Conservation (phyloP, 495 filamentous ascomycete species). For the Alectoria sarmentosa region DNA sequence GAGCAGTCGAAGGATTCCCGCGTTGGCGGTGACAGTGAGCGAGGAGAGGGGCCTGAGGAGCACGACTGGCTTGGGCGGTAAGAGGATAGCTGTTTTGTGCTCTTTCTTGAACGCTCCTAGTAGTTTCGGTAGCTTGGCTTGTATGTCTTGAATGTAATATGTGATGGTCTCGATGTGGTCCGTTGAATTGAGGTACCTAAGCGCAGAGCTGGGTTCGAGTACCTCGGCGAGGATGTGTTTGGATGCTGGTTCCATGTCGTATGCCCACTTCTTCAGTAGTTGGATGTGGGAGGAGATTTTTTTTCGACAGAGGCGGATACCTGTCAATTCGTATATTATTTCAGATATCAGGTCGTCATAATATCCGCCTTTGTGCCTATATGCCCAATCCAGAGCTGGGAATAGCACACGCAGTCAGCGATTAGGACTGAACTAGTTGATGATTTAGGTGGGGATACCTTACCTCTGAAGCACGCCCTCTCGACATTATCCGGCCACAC, state of each 20-base stretch:
- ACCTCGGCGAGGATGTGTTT: background rate
- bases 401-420: too few relatives aligned
- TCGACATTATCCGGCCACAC: background rate
- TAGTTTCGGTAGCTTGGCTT: background rate
- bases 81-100: background rate
- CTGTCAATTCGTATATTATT: background rate
- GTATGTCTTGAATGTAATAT: background rate
- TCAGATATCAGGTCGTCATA: background rate
- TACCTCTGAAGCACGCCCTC: background rate
- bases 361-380: background rate
- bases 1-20: background rate
- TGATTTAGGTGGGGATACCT: background rate
- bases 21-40: background rate
- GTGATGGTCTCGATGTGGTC: background rate
- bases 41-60: background rate
- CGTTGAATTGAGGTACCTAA: background rate
- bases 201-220: background rate
- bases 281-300: background rate
- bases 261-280: background rate
- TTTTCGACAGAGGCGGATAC: background rate
- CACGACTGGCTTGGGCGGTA: background rate
- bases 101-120: background rate
- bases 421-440: background rate
- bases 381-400: background rate
- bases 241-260: background rate